Evolutionary conservation across 805 yeast genomes (phyloP), one percentile per base, ranked within the genome.

Genomic region (Vanderwaltozyma verrucispora): DNA sequence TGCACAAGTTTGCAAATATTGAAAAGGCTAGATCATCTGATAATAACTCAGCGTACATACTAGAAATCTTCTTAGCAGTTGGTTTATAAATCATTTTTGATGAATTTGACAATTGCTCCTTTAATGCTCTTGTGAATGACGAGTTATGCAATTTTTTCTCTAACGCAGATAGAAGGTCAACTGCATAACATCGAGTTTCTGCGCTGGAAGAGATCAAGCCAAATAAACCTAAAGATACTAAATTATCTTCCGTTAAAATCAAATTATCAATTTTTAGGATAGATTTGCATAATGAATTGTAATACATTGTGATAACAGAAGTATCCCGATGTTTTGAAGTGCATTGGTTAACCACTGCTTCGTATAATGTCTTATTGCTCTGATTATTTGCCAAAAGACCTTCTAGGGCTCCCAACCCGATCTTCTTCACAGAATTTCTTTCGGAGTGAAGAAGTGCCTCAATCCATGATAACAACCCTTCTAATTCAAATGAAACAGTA

Each of bases 61-160:
- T 71, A 0, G 96, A 80, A 17, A 88, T 64, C 38, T 82, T 85
- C 47, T 81, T 80, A 38, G 89, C 71, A 0, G 94, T 94, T 30
- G 89, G 77, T 53, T 87, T 87, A 64, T 81, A 88, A 4, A 92
- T 86, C 6, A 86, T 83, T 48, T 81, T 75, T 6, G 94, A 80
- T 25, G 75, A 69, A 44, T 86, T 82, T 35, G 80, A 73, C 12
- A 86, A 72, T 27, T 84, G 70, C 51, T 84, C 89, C 26, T 75
- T 71, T 52, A 75, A 84, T 17, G 71, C 71, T 7, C 69, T 70
- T 2, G 79, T 63, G 13, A 71, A 67, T 0, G 75, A 65, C 1
- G 77, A 67, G 25, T 74, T 71, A 46, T 71, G 79, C 20, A 74
- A 57, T 27, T 72, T 68, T 28, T 65, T 59, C 53, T 89, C 97